phyloP scores from a whole-genome alignment of 2,329 filamentous ascomycete genomes.

The Fusarium dimerum region DNA sequence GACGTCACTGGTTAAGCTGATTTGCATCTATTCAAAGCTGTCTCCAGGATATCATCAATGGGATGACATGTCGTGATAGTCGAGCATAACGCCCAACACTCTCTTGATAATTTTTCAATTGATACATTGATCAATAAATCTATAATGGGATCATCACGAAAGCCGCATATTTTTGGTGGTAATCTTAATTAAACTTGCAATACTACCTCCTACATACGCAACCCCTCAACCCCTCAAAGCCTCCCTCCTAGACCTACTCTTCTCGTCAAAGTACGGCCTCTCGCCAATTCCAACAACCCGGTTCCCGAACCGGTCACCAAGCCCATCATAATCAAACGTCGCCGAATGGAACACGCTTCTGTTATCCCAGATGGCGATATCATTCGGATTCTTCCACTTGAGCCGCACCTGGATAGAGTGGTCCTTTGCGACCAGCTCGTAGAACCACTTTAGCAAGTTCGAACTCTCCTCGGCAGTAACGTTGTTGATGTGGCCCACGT shows the following conservation, averaged over 20 bases:
- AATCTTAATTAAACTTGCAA: too few species aligned
- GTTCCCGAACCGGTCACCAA: constrained; percentile 50
- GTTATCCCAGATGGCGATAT: constrained; percentile 60
- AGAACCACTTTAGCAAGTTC: constrained; percentile 53
- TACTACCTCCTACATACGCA: too few species aligned
- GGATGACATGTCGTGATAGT: too few species aligned
- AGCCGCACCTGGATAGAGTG: constrained; percentile 56
- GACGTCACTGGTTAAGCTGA: too few species aligned
- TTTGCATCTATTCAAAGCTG: too few species aligned
- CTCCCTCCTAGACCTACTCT: constrained; percentile 7
- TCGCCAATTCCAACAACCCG: constrained; percentile 56
- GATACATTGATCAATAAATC: too few species aligned
- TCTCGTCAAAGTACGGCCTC: constrained; percentile 50
- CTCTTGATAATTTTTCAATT: too few species aligned
- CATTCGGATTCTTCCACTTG: constrained; percentile 46
- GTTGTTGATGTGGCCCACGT: constrained; percentile 52
- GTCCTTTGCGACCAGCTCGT: constrained; percentile 52
- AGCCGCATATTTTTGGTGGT: too few species aligned
- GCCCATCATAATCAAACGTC: constrained; percentile 51
- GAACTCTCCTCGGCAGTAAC: constrained; percentile 49
- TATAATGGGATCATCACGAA: too few species aligned
- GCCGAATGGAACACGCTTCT: constrained; percentile 57
- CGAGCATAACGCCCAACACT: too few species aligned
- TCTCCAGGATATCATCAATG: too few species aligned
- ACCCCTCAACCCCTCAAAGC: not conserved